phyloP scores from a whole-genome alignment of 169 alveolate species.

The Cryptosporidium xiaoi region DNA sequence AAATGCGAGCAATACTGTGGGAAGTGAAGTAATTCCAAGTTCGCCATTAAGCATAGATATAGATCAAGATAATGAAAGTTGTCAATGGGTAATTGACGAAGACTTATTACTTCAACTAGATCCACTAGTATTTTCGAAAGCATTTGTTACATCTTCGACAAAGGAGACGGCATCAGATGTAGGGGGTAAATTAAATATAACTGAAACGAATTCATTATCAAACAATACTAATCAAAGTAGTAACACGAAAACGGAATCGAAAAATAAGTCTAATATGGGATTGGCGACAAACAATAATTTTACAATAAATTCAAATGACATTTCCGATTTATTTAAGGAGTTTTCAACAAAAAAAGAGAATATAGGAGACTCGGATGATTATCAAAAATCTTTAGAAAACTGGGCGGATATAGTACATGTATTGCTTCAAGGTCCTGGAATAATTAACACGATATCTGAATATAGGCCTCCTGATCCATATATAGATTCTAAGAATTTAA shows the following conservation, averaged over 20 bases:
- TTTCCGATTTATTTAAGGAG: conserved; percentile 52
- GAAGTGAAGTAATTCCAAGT: conserved; percentile 7
- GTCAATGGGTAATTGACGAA: conserved; percentile 72
- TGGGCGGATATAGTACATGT: conserved; percentile 74
- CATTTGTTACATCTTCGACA: conserved; percentile 5
- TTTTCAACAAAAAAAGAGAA: conserved; percentile 28
- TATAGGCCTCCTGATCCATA: conserved; percentile 42
- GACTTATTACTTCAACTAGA: conserved; percentile 37
- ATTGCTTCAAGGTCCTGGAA: conserved; percentile 70
- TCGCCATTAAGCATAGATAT: conserved; percentile 64
- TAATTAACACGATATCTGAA: conserved; percentile 32
- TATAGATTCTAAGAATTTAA: conserved; percentile 28
- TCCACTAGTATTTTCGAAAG: conserved; percentile 40
- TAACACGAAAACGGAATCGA: neutral
- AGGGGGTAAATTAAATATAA: neutral
- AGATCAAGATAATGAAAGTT: conserved; percentile 41
- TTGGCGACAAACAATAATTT: neutral
- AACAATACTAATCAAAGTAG: neutral
- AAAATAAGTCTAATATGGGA: neutral
- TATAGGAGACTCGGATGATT: conserved; percentile 3
- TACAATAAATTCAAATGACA: conserved; percentile 2
- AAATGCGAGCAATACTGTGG: neutral
- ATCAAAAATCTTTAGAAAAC: conserved; percentile 26
- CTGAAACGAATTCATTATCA: neutral
- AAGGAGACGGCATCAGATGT: neutral